These are phyloP conservation scores for Podospora comata DNA, from an alignment of 495 filamentous ascomycete species.

Conservation along the genomic window DNA sequence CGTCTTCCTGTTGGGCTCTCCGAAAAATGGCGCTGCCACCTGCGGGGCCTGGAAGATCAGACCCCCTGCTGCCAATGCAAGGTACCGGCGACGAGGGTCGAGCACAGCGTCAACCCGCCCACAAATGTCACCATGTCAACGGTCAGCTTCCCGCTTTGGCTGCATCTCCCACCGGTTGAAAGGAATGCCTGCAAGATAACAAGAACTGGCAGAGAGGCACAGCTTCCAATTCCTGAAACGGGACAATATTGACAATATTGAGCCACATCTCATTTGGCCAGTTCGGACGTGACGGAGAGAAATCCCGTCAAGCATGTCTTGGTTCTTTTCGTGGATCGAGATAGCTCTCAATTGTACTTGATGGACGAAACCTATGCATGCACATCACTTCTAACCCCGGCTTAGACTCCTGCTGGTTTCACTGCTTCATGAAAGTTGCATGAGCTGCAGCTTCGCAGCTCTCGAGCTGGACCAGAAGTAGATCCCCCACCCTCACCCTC, in stretches of 20 bases:
- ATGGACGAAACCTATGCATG: neutral
- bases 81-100: conserved; percentile 21
- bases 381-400: neutral
- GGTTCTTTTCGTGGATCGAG: neutral
- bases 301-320: neutral
- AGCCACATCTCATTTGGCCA: neutral
- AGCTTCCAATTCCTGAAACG: neutral
- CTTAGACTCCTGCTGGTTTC: neutral
- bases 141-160: conserved; percentile 15
- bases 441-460: neutral
- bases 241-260: neutral
- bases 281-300: too few relatives aligned
- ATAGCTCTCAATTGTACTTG: neutral
- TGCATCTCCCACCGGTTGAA: neutral
- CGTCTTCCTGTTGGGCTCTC: conserved; percentile 32
- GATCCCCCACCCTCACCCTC: neutral
- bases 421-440: neutral
- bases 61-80: conserved; percentile 19
- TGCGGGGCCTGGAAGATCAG: conserved; percentile 6
- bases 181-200: neutral
- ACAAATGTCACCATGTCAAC: conserved; percentile 24
- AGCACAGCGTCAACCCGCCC: conserved; percentile 22
- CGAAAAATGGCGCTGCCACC: conserved; percentile 16
- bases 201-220: neutral
- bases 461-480: neutral